Conservation (phyloP, 495 filamentous ascomycete genomes). For the Podospora conica region DNA sequence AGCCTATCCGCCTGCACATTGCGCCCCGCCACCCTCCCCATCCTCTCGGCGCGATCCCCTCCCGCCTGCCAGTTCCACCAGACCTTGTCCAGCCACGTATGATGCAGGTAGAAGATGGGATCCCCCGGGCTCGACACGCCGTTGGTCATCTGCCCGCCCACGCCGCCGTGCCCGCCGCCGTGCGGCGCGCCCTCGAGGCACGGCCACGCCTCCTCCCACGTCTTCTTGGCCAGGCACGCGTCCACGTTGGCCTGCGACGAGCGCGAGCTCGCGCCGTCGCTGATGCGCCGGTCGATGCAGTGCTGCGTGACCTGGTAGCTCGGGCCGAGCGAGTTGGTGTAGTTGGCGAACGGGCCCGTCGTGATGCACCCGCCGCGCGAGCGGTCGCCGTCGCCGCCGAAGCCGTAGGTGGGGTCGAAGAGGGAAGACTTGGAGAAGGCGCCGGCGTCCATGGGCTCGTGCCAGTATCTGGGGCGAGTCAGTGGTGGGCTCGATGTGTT, state of each 20-base stretch:
- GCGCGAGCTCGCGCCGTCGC: neutral
- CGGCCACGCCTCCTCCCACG: neutral
- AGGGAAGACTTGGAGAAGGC: slow-evolving; percentile 29
- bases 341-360: slow-evolving; percentile 29
- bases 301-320: neutral
- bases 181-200: neutral
- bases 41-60: slow-evolving; percentile 25
- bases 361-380: slow-evolving; percentile 25
- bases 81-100: slow-evolving; percentile 62
- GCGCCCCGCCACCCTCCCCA: slow-evolving; percentile 27
- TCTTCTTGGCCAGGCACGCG: neutral
- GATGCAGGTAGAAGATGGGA: slow-evolving; percentile 66
- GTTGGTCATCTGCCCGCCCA: slow-evolving; percentile 33
- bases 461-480: slow-evolving; percentile 34
- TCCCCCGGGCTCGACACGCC: slow-evolving; percentile 50
- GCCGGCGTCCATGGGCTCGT: slow-evolving; percentile 40
- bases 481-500: neutral
- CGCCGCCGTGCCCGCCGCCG: neutral
- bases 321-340: slow-evolving; percentile 7
- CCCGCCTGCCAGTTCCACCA: slow-evolving; percentile 64
- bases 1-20: neutral
- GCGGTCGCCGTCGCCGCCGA: slow-evolving; percentile 39
- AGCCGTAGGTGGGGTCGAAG: slow-evolving; percentile 32
- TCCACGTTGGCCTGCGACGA: neutral
- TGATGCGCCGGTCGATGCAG: slow-evolving; percentile 2